Evolutionary conservation across 2,329 filamentous ascomycete species (phyloP).

Genomic region (Ophidiomyces ophidiicola): DNA sequence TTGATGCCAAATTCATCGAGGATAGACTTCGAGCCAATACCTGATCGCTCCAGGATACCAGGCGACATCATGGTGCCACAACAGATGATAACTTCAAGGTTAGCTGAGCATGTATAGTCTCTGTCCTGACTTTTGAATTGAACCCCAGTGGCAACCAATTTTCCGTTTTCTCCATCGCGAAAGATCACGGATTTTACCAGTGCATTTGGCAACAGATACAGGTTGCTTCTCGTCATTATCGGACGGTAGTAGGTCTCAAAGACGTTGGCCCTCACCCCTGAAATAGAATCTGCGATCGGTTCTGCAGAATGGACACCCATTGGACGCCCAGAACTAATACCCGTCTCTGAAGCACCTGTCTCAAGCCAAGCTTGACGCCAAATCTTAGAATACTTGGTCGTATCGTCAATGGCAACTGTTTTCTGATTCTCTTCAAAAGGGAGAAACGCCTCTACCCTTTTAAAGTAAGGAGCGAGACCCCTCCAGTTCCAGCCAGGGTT

Average conservation of each 20-base stretch:
- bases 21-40: constrained; percentile 41
- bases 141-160: constrained; percentile 30
- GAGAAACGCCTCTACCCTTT: not conserved
- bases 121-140: constrained; percentile 33
- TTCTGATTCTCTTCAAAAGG: not conserved
- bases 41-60: constrained; percentile 48
- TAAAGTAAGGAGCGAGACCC: constrained; percentile 8
- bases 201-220: constrained; percentile 1
- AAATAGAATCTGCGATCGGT: not conserved
- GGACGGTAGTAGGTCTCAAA: constrained; percentile 12
- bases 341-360: constrained; percentile 20
- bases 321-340: not conserved
- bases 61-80: constrained; percentile 48
- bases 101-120: constrained; percentile 25
- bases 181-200: constrained; percentile 5
- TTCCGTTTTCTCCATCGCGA: not conserved
- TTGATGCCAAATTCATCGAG: constrained; percentile 33
- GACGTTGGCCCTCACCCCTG: constrained; percentile 9
- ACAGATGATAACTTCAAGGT: constrained; percentile 45
- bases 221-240: not conserved
- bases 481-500: constrained; percentile 23
- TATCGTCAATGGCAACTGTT: not conserved
- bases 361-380: constrained; percentile 23
- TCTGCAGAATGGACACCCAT: not conserved
- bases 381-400: not conserved